Conservation (phyloP, 139 green algal genomes). For the Chlamydomonas applanata region DNA sequence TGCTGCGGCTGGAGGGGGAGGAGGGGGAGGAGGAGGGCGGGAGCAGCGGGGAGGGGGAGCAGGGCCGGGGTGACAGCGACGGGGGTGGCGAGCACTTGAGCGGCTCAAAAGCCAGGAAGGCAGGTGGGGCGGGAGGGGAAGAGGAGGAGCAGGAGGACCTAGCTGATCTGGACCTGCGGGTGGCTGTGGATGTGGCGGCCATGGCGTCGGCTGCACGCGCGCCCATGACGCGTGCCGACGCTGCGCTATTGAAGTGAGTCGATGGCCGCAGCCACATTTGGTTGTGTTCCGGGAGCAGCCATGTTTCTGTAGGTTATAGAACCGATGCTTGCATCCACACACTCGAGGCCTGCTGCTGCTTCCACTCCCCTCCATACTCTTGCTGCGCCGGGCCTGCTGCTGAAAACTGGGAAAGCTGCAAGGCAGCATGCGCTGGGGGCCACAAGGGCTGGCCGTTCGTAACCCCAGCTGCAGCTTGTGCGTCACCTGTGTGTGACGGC, state of each 20-base stretch:
- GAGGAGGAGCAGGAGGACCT: slow-evolving; percentile 24
- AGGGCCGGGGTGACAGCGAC: background rate
- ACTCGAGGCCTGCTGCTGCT: no score
- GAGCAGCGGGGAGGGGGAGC: background rate
- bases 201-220: slow-evolving; percentile 13
- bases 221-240: background rate
- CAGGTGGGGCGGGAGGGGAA: no score
- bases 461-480: no score
- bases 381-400: background rate
- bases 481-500: no score
- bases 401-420: background rate
- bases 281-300: no score
- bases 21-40: background rate
- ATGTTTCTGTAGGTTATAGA: no score
- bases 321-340: no score
- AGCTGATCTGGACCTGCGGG: slow-evolving; percentile 40
- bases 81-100: background rate
- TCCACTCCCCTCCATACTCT: background rate
- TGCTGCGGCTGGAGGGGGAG: background rate
- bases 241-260: slow-evolving; percentile 6
- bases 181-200: slow-evolving; percentile 30
- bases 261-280: no score
- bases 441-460: no score
- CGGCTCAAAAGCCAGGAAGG: background rate
- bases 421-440: no score